Conservation (phyloP, 2,329 filamentous ascomycete species). For the Sclerotinia trifoliorum region DNA sequence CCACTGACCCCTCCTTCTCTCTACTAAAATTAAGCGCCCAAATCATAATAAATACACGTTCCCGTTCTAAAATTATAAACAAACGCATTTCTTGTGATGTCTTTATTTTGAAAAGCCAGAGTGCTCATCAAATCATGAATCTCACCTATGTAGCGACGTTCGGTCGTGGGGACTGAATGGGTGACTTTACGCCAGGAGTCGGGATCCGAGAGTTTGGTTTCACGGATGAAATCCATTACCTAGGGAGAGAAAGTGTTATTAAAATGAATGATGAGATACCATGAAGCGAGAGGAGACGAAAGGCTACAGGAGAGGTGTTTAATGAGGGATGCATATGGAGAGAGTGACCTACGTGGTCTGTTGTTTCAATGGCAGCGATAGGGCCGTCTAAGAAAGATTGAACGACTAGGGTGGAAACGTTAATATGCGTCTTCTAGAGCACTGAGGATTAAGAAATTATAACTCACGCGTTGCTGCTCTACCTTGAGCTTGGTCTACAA, state of each 20-base stretch:
- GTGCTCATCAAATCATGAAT: slow-evolving; percentile 71
- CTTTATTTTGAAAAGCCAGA: slow-evolving; percentile 60
- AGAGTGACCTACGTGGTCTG: slow-evolving; percentile 62
- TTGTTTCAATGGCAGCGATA: slow-evolving; percentile 83
- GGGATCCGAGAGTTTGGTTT: slow-evolving; percentile 72
- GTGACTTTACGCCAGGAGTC: slow-evolving; percentile 83
- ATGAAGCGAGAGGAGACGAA: too few relatives aligned
- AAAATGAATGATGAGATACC: not conserved
- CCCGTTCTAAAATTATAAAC: slow-evolving; percentile 90
- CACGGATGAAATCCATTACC: slow-evolving; percentile 66
- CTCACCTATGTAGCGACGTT: slow-evolving; percentile 79
- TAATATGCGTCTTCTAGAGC: not conserved
- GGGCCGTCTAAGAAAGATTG: slow-evolving; percentile 73
- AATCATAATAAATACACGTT: slow-evolving; percentile 81
- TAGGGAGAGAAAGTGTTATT: not conserved
- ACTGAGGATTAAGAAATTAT: not conserved
- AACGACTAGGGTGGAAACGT: slow-evolving; percentile 48
- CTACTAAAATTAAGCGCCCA: slow-evolving; percentile 45
- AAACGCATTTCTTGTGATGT: slow-evolving; percentile 69
- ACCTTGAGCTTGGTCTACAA: slow-evolving; percentile 74
- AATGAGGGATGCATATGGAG: not conserved
- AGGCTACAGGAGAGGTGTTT: not conserved
- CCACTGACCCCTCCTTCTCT: not conserved
- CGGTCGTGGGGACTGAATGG: slow-evolving; percentile 71
- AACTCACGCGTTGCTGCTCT: slow-evolving; percentile 50